A percentile compares a stretch with the other conserved stretches of the same genome.
Conservation (phyloP, 495 filamentous ascomycete species). For the Penicillium desertorum region DNA sequence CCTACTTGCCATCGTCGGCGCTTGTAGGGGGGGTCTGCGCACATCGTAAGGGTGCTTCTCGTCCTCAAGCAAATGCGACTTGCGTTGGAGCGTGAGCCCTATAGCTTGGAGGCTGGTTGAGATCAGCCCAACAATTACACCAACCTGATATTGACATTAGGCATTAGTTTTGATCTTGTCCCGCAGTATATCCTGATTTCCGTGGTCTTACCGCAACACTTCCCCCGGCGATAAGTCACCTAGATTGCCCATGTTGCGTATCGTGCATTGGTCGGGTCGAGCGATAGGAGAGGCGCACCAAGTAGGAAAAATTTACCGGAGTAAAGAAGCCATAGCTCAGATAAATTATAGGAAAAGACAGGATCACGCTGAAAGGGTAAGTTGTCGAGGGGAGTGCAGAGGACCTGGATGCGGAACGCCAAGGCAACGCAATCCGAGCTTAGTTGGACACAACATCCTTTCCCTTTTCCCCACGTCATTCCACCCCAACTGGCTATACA, state of each 20-base stretch:
- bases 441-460: conserved; percentile 27
- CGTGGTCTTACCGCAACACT: conserved; percentile 72
- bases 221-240: conserved; percentile 80
- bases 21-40: conserved; percentile 83
- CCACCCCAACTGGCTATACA: conserved; percentile 16
- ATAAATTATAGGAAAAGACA: conserved; percentile 8
- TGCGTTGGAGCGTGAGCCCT: conserved; percentile 96
- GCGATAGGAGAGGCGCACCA: conserved; percentile 23
- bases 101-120: conserved; percentile 93
- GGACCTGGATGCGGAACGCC: conserved; percentile 28
- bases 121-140: conserved; percentile 86
- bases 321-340: conserved; percentile 26
- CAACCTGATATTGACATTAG: conserved; percentile 56
- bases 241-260: conserved; percentile 65
- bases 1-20: conserved; percentile 95
- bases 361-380: conserved; percentile 7
- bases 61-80: conserved; percentile 97
- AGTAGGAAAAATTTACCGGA: conserved; percentile 21
- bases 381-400: conserved; percentile 17
- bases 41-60: conserved; percentile 78
- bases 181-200: neutral
- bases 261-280: conserved; percentile 35
- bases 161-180: conserved; percentile 13
- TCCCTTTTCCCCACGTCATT: conserved; percentile 29
- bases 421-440: conserved; percentile 30